Conservation (phyloP, 1,139 yeast genomes). For the Yamadazyma triangularis region DNA sequence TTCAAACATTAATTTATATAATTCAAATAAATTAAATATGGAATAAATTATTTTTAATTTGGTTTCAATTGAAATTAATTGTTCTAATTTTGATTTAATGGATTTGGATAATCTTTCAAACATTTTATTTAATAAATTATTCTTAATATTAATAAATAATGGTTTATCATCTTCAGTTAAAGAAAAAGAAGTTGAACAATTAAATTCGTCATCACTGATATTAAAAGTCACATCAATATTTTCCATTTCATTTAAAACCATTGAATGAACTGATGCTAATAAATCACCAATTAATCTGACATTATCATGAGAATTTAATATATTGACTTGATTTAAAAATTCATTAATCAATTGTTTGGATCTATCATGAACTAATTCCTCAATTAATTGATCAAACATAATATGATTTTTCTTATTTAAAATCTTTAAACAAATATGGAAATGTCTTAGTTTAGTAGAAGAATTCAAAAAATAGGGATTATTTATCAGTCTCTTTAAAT, state of each 20-base stretch:
- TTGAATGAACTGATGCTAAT: conserved; percentile 82
- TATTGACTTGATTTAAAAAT: conserved; percentile 42
- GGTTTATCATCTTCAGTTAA: conserved; percentile 17
- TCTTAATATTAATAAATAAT: conserved; percentile 23
- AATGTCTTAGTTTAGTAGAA: conserved; percentile 20
- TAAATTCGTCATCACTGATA: conserved; percentile 10
- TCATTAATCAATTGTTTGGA: conserved; percentile 56
- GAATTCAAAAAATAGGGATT: conserved; percentile 32
- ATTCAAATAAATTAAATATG: conserved; percentile 56
- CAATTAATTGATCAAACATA: conserved; percentile 44
- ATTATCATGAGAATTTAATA: conserved; percentile 72
- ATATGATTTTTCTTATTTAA: conserved; percentile 40
- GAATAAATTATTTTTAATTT: conserved; percentile 52
- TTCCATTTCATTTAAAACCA: conserved; percentile 88
- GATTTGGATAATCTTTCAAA: conserved; percentile 37
- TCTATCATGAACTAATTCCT: conserved; percentile 47
- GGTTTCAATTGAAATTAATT: conserved; percentile 62
- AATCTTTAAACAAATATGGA: conserved; percentile 32
- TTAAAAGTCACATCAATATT: conserved; percentile 48
- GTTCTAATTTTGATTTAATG: conserved; percentile 52
- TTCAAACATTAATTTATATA: conserved; percentile 66
- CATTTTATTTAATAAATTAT: conserved; percentile 30
- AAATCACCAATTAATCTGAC: conserved; percentile 81
- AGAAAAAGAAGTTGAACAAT: too few relatives aligned
- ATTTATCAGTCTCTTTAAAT: conserved; percentile 31